Conservation (phyloP, 176 grass and related monocot species). For the Echinochloa phyllopogon region DNA sequence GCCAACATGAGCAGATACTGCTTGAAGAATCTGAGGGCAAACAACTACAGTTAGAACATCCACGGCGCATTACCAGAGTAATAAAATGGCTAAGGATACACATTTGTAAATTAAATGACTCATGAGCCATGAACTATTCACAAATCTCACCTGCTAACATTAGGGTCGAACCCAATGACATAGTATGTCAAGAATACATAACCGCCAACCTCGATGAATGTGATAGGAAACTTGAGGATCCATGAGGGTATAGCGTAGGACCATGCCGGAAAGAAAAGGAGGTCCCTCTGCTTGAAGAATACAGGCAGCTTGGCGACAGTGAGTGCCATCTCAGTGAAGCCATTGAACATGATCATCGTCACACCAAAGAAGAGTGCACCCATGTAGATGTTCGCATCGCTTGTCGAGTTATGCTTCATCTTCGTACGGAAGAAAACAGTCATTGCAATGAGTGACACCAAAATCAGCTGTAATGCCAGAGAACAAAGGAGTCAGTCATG, state of each 20-base stretch:
- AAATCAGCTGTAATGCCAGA: constrained; percentile 57
- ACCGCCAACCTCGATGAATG: constrained; percentile 74
- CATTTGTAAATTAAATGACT: constrained; percentile 14
- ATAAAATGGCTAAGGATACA: neutral
- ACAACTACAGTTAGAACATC: constrained; percentile 32
- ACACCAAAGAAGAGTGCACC: constrained; percentile 77
- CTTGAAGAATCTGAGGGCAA: constrained; percentile 70
- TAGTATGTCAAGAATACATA: constrained; percentile 90
- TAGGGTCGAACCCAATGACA: constrained; percentile 87
- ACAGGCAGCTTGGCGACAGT: constrained; percentile 77
- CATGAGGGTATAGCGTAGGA: constrained; percentile 80
- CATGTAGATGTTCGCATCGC: constrained; percentile 58
- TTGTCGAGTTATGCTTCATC: constrained; percentile 56
- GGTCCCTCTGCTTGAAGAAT: constrained; percentile 94
- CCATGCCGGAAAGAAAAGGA: constrained; percentile 95
- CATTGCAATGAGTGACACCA: constrained; percentile 74
- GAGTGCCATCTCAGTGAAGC: constrained; percentile 75
- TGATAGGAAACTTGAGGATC: constrained; percentile 86
- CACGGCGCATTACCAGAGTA: neutral
- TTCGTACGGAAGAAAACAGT: constrained; percentile 84
- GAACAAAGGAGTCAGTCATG: constrained; percentile 29
- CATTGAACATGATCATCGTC: constrained; percentile 83
- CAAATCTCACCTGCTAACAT: constrained; percentile 73
- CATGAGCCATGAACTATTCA: constrained; percentile 16
- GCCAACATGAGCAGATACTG: constrained; percentile 74